Evolutionary conservation across 169 alveolate species (phyloP).

Genomic region (Plasmodium gaboni): DNA sequence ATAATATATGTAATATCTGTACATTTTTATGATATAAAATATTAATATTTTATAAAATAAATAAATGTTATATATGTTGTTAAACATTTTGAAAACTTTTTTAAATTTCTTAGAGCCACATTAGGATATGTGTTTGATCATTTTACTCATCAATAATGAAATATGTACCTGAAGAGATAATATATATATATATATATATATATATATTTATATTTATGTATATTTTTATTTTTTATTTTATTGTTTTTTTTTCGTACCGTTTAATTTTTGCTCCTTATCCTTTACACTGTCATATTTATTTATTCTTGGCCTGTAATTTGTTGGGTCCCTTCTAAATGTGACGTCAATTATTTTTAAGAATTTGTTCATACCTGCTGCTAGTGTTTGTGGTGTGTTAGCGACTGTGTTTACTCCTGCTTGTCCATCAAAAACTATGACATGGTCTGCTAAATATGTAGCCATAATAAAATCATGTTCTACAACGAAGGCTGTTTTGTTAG

Average conservation of each 20-base stretch:
- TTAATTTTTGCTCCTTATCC: slow-evolving; percentile 98
- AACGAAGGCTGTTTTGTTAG: slow-evolving; percentile 98
- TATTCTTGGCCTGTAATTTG: slow-evolving; percentile 99
- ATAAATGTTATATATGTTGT: not conserved
- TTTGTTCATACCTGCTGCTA: slow-evolving; percentile 93
- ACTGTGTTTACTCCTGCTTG: slow-evolving; percentile 95
- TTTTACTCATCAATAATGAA: slow-evolving; percentile 55
- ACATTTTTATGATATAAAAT: not conserved
- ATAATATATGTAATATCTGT: not conserved
- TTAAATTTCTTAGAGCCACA: too few relatives aligned
- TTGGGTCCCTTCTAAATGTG: slow-evolving; percentile 99
- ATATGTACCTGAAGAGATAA: slow-evolving; percentile 47
- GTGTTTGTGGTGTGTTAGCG: slow-evolving; percentile 89
- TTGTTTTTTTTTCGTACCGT: slow-evolving; percentile 19
- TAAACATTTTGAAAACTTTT: not conserved
- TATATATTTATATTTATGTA: not conserved
- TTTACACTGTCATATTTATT: slow-evolving; percentile 97
- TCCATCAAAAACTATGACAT: slow-evolving; percentile 99
- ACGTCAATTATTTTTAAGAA: slow-evolving; percentile 96
- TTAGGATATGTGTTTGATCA: not conserved
- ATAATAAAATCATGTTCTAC: slow-evolving; percentile 99
- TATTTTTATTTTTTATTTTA: not conserved
- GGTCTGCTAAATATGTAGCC: slow-evolving; percentile 99
- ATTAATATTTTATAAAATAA: not conserved
- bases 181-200: not conserved